phyloP scores from a whole-genome alignment of 129 eudicot genomes.

The Deinandra increscens region DNA sequence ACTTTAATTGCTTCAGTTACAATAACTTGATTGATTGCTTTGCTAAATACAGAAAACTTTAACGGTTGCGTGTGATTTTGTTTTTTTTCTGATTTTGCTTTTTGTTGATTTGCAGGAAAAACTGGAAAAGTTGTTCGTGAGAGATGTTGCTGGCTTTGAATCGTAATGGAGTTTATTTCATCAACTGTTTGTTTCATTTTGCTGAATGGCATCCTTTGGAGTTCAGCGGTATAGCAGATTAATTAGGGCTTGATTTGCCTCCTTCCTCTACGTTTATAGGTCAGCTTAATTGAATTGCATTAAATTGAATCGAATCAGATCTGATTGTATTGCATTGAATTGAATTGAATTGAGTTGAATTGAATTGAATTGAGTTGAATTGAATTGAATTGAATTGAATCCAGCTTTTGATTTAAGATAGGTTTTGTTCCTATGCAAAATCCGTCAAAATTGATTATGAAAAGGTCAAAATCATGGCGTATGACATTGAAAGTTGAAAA shows the following conservation, averaged over 20 bases:
- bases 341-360: background rate
- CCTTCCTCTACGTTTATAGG: conserved; percentile 22
- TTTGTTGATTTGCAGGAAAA: conserved; percentile 25
- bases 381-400: background rate
- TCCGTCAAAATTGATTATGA: background rate
- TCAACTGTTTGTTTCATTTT: conserved; percentile 64
- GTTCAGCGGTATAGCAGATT: conserved; percentile 35
- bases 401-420: conserved; percentile 5
- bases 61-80: background rate
- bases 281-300: conserved; percentile 22
- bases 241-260: conserved; percentile 38
- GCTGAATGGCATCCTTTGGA: conserved; percentile 91
- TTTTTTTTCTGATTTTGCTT: conserved; percentile 15
- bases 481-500: conserved; percentile 18
- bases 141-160: conserved; percentile 60
- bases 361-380: background rate
- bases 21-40: conserved; percentile 13
- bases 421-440: conserved; percentile 11
- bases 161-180: conserved; percentile 45
- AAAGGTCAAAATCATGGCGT: conserved; percentile 1
- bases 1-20: background rate
- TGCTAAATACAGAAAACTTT: background rate
- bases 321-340: too few relatives aligned
- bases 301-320: background rate
- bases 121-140: conserved; percentile 36